These are phyloP conservation scores for Fragilaria radians DNA, from an alignment of 108 stramenopile genomes.

Conservation along the genomic window DNA sequence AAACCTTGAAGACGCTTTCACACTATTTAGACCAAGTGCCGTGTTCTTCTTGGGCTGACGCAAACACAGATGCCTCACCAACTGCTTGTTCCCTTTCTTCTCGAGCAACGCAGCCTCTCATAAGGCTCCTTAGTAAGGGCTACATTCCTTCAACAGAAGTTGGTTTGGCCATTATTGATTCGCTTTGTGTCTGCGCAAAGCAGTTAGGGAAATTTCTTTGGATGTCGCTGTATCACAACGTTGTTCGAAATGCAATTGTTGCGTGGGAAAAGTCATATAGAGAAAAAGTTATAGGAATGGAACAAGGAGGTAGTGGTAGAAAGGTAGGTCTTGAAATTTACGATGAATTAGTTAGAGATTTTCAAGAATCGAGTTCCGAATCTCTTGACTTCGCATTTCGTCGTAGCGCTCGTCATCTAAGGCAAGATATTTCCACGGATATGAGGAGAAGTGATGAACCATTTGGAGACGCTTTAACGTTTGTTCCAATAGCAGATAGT, in stretches of 20 bases:
- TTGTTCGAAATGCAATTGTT: conserved; percentile 37
- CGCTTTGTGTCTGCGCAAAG: conserved; percentile 64
- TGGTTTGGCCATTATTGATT: conserved; percentile 58
- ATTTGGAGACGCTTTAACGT: neutral
- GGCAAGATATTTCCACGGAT: neutral
- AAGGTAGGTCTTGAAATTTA: conserved; percentile 20
- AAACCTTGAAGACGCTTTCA: conserved; percentile 57
- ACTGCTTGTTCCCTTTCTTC: conserved; percentile 40
- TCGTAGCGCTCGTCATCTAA: neutral
- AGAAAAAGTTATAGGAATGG: conserved; percentile 1
- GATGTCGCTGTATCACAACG: conserved; percentile 67
- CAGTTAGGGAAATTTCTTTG: conserved; percentile 60
- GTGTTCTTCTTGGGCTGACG: conserved; percentile 21
- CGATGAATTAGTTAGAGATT: conserved; percentile 38
- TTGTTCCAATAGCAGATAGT: neutral
- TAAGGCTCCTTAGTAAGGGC: conserved; percentile 53
- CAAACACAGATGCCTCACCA: conserved; percentile 13
- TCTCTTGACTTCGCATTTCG: neutral
- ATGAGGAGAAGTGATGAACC: neutral
- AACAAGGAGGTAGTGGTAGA: conserved; percentile 4
- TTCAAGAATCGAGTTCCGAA: conserved; percentile 6
- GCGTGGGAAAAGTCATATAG: conserved; percentile 39
- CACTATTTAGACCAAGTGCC: conserved; percentile 40
- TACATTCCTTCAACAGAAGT: conserved; percentile 34
- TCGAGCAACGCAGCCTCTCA: conserved; percentile 71